These are phyloP conservation scores for Trypanosoma cruzi DNA, from an alignment of 208 protist species.

Conservation along the genomic window DNA sequence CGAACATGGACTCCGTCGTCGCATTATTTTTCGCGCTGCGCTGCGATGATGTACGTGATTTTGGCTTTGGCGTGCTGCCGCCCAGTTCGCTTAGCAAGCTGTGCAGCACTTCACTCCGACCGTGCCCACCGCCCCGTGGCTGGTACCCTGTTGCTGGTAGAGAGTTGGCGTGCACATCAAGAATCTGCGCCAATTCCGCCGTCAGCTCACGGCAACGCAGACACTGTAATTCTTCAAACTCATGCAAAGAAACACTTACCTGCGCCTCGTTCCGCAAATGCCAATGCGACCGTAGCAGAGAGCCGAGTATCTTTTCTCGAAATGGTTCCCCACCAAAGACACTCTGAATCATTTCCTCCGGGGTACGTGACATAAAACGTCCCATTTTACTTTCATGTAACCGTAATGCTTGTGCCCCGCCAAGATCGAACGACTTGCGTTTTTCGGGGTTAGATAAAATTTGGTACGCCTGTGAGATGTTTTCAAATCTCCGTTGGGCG, in stretches of 20 bases:
- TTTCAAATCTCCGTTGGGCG: conserved; percentile 69
- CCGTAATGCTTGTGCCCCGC: conserved; percentile 57
- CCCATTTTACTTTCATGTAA: conserved; percentile 74
- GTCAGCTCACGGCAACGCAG: conserved; percentile 75
- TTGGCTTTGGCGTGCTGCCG: not conserved
- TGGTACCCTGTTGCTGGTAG: conserved; percentile 7
- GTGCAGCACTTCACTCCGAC: conserved; percentile 29
- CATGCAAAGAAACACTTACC: conserved; percentile 80
- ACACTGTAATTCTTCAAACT: conserved; percentile 83
- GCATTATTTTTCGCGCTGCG: not conserved
- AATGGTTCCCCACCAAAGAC: conserved; percentile 85
- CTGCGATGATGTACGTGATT: conserved; percentile 1
- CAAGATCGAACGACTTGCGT: conserved; percentile 74
- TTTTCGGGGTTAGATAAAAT: conserved; percentile 89
- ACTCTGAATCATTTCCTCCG: conserved; percentile 84
- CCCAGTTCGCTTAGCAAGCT: conserved; percentile 50
- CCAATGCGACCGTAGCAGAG: conserved; percentile 83
- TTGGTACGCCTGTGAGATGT: conserved; percentile 78
- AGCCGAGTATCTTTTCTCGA: conserved; percentile 54
- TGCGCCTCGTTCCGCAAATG: conserved; percentile 79
- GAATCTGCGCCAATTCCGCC: conserved; percentile 61
- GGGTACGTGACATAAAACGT: conserved; percentile 70
- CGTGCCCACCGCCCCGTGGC: not conserved
- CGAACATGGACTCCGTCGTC: conserved; percentile 33
- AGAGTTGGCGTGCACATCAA: conserved; percentile 75